Percentiles rank a stretch among this genome's conserved stretches.
phyloP scores from a whole-genome alignment of 257 asterid genomes.

The Primulina huaijiensis region DNA sequence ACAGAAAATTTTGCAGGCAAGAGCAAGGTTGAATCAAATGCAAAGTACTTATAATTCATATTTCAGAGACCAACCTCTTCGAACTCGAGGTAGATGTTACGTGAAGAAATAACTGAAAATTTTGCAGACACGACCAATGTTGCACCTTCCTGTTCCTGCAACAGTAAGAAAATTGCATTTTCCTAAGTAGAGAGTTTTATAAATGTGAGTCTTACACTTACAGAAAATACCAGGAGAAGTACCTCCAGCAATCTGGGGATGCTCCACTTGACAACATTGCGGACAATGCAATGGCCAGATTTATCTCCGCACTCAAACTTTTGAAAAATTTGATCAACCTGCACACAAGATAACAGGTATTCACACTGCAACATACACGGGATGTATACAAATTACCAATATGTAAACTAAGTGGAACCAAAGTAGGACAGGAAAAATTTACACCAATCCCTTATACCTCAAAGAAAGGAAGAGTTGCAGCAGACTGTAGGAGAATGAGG shows the following conservation, averaged over 20 bases:
- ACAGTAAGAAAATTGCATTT: slow-evolving; percentile 13
- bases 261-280: slow-evolving; percentile 81
- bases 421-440: neutral
- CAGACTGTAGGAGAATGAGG: slow-evolving; percentile 69
- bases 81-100: slow-evolving; percentile 45
- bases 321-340: slow-evolving; percentile 83
- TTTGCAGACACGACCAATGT: slow-evolving; percentile 68
- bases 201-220: no score
- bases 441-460: slow-evolving; percentile 42
- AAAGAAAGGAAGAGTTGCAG: slow-evolving; percentile 69
- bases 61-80: slow-evolving; percentile 44
- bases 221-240: neutral
- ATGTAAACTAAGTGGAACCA: slow-evolving; percentile 1
- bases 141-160: slow-evolving; percentile 89
- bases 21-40: slow-evolving; percentile 32
- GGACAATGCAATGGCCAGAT: slow-evolving; percentile 51
- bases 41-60: slow-evolving; percentile 26
- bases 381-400: neutral
- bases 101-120: slow-evolving; percentile 39
- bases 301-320: slow-evolving; percentile 67
- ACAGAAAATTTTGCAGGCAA: slow-evolving; percentile 69
- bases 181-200: no score
- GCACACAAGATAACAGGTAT: slow-evolving; percentile 2
- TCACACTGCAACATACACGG: neutral
- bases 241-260: slow-evolving; percentile 74